Evolutionary conservation across 495 filamentous ascomycete genomes (phyloP).

Genomic region (Aspergillus leporis): DNA sequence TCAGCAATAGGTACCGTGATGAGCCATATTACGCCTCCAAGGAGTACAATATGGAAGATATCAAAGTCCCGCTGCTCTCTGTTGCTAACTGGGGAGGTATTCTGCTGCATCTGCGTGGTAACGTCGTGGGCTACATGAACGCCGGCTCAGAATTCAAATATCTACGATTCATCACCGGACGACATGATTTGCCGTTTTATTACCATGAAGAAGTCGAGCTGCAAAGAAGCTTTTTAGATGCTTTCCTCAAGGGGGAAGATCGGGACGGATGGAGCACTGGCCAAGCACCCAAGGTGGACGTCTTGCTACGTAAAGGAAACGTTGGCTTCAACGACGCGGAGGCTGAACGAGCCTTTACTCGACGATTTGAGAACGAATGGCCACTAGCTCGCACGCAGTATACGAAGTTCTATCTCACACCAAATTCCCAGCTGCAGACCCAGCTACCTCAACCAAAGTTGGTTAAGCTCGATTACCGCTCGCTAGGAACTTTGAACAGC

Average conservation of each 20-base stretch:
- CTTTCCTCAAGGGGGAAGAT: constrained; percentile 67
- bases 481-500: constrained; percentile 52
- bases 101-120: constrained; percentile 61
- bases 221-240: constrained; percentile 64
- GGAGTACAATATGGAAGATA: constrained; percentile 60
- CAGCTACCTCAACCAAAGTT: constrained; percentile 10
- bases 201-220: constrained; percentile 64
- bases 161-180: constrained; percentile 64
- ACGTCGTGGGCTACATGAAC: constrained; percentile 60
- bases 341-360: constrained; percentile 50
- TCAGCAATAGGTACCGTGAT: constrained; percentile 53
- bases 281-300: constrained; percentile 54
- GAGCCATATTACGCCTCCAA: constrained; percentile 61
- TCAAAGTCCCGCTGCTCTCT: constrained; percentile 59
- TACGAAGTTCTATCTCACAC: constrained; percentile 53
- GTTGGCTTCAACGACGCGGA: constrained; percentile 62
- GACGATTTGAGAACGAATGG: constrained; percentile 61
- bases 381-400: constrained; percentile 63
- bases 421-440: constrained; percentile 33
- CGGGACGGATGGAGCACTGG: constrained; percentile 58
- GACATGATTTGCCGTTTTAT: constrained; percentile 73
- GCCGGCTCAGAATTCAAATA: constrained; percentile 65
- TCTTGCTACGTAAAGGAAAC: constrained; percentile 62
- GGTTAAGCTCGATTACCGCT: constrained; percentile 52
- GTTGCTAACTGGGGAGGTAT: constrained; percentile 71